Percentiles rank a stretch among this genome's conserved stretches.
Conservation (phyloP, 768 basidiomycete genomes). For the Termitomyces sp. region DNA sequence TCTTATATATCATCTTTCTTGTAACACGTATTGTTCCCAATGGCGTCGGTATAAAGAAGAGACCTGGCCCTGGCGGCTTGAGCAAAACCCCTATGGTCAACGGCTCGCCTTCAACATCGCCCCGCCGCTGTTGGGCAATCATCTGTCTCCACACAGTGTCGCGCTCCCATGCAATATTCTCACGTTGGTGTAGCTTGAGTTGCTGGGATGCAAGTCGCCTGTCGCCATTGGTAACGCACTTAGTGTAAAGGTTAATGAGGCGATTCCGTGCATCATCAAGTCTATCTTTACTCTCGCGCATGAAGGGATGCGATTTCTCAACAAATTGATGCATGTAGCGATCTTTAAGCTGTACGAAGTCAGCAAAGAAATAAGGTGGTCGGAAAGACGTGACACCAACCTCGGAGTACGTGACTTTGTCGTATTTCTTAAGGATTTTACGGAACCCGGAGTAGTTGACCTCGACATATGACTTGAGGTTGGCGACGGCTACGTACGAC, state of each 20-base stretch:
- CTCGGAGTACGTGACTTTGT: conserved; percentile 84
- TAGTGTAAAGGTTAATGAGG: conserved; percentile 73
- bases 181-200: conserved; percentile 80
- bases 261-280: conserved; percentile 52
- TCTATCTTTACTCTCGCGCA: conserved; percentile 51
- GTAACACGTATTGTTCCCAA: conserved; percentile 65
- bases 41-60: conserved; percentile 58
- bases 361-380: neutral
- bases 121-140: conserved; percentile 78
- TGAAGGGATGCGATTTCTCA: conserved; percentile 66
- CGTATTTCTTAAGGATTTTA: conserved; percentile 97
- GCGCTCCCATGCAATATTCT: conserved; percentile 95
- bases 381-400: conserved; percentile 21
- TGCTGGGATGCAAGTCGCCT: conserved; percentile 66
- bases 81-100: conserved; percentile 39
- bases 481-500: conserved; percentile 71
- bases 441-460: conserved; percentile 91
- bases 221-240: conserved; percentile 80
- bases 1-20: conserved; percentile 51
- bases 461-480: conserved; percentile 83
- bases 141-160: conserved; percentile 98
- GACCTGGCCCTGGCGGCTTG: conserved; percentile 36
- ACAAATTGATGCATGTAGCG: conserved; percentile 70
- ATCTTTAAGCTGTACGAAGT: conserved; percentile 57
- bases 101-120: conserved; percentile 35